Conservation (phyloP, 108 stramenopile species). For the Skeletonema potamos region DNA sequence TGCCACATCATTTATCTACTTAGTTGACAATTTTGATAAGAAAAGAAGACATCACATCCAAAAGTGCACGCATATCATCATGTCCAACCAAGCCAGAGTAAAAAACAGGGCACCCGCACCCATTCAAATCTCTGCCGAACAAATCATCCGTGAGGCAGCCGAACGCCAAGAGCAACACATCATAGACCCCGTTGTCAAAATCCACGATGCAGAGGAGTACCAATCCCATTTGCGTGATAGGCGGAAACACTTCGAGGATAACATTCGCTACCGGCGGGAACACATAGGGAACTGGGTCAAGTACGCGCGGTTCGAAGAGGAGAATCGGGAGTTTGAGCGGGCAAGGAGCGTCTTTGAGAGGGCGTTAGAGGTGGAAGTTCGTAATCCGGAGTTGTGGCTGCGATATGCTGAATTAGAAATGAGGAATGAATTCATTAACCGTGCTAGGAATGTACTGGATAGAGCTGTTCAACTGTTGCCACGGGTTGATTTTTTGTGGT, state of each 20-base stretch:
- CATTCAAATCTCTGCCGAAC: slow-evolving; percentile 99
- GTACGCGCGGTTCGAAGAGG: slow-evolving; percentile 98
- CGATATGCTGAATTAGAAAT: slow-evolving; percentile 99
- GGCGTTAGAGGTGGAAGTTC: slow-evolving; percentile 93
- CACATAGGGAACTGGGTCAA: slow-evolving; percentile 97
- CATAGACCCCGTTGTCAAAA: slow-evolving; percentile 80
- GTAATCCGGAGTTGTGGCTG: slow-evolving; percentile 90
- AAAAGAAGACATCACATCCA: background rate
- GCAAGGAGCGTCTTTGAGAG: slow-evolving; percentile 97
- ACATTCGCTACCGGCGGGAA: slow-evolving; percentile 94
- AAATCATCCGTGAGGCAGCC: slow-evolving; percentile 96
- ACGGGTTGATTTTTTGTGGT: slow-evolving; percentile 97
- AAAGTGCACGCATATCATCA: too few species aligned
- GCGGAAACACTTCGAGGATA: slow-evolving; percentile 94
- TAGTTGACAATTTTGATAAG: background rate
- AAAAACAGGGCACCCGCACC: slow-evolving; percentile 99
- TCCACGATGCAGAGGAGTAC: slow-evolving; percentile 98
- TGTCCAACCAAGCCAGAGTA: slow-evolving; percentile 65
- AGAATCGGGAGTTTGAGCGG: slow-evolving; percentile 97
- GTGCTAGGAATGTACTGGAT: slow-evolving; percentile 98
- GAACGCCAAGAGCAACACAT: slow-evolving; percentile 87
- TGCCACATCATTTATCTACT: too few species aligned
- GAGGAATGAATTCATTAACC: slow-evolving; percentile 97
- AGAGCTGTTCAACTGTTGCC: slow-evolving; percentile 95
- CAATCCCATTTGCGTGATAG: slow-evolving; percentile 91